Evolutionary conservation across 2,329 filamentous ascomycete genomes (phyloP).

Genomic region (Fusarium paranaense): DNA sequence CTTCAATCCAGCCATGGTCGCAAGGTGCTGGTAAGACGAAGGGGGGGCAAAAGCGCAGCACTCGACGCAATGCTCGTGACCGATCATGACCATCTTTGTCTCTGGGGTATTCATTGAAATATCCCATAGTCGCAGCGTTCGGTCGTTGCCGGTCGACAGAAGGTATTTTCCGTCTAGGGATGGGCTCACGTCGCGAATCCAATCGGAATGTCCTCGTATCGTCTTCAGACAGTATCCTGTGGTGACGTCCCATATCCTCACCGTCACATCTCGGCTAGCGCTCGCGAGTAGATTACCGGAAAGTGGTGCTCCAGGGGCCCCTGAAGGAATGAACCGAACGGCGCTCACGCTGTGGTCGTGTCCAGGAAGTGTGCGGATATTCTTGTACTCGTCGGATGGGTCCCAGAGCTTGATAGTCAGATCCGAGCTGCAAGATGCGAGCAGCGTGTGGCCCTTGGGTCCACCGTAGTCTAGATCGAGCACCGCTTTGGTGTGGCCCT

Average conservation of each 20-base stretch:
- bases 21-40: constrained; percentile 80
- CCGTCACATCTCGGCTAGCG: constrained; percentile 84
- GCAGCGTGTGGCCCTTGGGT: constrained; percentile 74
- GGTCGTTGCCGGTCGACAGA: constrained; percentile 85
- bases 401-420: constrained; percentile 97
- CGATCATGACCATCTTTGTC: constrained; percentile 81
- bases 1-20: constrained; percentile 83
- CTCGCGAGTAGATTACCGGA: constrained; percentile 88
- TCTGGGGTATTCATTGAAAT: constrained; percentile 74
- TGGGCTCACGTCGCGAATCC: constrained; percentile 90
- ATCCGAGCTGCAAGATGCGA: constrained; percentile 83
- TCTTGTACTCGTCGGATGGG: constrained; percentile 92
- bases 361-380: constrained; percentile 89
- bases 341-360: constrained; percentile 94
- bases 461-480: constrained; percentile 91
- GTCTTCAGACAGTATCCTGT: constrained; percentile 94
- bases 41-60: constrained; percentile 90
- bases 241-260: constrained; percentile 92
- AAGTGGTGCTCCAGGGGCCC: constrained; percentile 80
- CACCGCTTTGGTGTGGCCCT: constrained; percentile 90
- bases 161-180: constrained; percentile 87
- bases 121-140: constrained; percentile 87
- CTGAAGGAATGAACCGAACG: constrained; percentile 88
- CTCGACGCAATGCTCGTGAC: constrained; percentile 87
- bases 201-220: constrained; percentile 85